Percentiles rank a stretch among this genome's conserved stretches.
Conservation (phyloP, 305 asterid species). For the Fraxinus latifolia region DNA sequence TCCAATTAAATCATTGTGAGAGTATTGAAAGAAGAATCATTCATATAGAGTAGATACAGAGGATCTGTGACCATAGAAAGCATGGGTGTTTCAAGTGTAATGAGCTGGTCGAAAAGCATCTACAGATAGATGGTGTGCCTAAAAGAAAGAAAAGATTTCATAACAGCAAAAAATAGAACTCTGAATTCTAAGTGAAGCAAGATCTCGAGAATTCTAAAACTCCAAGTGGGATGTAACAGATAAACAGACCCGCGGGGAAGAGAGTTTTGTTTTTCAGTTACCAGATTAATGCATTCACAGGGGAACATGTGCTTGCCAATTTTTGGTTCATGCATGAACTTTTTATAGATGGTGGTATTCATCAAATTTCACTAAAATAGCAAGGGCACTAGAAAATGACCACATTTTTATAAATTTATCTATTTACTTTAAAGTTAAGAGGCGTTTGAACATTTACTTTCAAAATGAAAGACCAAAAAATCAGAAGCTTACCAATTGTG, state of each 20-base stretch:
- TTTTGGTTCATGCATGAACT: not conserved
- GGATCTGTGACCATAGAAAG: slow-evolving; percentile 16
- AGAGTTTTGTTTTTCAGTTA: slow-evolving; percentile 1
- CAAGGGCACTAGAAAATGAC: slow-evolving; percentile 13
- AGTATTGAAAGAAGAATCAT: slow-evolving; percentile 17
- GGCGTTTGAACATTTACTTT: slow-evolving; percentile 13
- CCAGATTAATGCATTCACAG: slow-evolving; percentile 22
- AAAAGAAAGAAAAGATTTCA: slow-evolving; percentile 6
- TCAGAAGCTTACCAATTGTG: slow-evolving; percentile 66
- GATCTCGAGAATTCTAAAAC: slow-evolving; percentile 9
- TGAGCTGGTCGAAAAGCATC: slow-evolving; percentile 19
- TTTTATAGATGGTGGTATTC: not conserved
- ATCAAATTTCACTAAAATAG: slow-evolving; percentile 13
- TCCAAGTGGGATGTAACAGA: slow-evolving; percentile 14
- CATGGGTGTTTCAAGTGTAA: slow-evolving; percentile 13
- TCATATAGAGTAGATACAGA: not conserved
- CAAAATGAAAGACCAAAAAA: slow-evolving; percentile 18
- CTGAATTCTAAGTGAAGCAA: slow-evolving; percentile 17
- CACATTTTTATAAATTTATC: slow-evolving; percentile 11
- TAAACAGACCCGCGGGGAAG: not conserved
- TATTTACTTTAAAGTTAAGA: not conserved
- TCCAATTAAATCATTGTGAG: slow-evolving; percentile 11
- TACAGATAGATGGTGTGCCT: slow-evolving; percentile 17
- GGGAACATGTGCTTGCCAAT: slow-evolving; percentile 4
- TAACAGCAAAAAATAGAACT: slow-evolving; percentile 4